These are phyloP conservation scores for Scopulariopsis brevicaulis DNA, from an alignment of 2,329 filamentous ascomycete species.

Conservation along the genomic window DNA sequence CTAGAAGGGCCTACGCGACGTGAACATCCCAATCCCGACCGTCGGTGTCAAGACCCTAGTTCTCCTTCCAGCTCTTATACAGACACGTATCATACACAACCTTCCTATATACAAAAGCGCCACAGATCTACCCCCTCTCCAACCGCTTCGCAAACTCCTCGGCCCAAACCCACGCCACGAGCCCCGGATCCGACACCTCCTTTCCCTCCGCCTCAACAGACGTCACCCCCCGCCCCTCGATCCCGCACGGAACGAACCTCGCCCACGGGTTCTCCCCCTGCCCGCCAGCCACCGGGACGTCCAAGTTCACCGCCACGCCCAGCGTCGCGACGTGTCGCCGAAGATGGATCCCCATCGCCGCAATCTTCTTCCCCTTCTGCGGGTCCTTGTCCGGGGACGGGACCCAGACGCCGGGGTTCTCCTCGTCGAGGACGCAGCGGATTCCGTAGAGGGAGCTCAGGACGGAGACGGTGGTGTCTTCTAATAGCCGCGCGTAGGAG, in stretches of 20 bases:
- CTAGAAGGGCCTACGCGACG: too few species aligned
- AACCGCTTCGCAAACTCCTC: constrained; percentile 35
- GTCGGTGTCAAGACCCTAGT: background rate
- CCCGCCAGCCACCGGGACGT: constrained; percentile 37
- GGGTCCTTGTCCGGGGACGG: constrained; percentile 10
- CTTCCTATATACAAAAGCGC: background rate
- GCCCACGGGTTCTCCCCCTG: constrained; percentile 38
- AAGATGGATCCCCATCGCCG: constrained; percentile 85
- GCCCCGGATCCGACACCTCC: background rate
- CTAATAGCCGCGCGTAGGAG: constrained; percentile 67
- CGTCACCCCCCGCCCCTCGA: constrained; percentile 71
- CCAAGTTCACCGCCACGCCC: constrained; percentile 73
- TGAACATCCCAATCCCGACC: too few species aligned
- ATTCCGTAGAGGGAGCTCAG: constrained; percentile 48
- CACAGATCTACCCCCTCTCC: constrained; percentile 25
- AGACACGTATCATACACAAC: background rate
- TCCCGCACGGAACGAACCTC: constrained; percentile 81
- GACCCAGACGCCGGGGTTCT: constrained; percentile 81
- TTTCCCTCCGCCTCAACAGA: constrained; percentile 49
- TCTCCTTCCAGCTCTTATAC: background rate
- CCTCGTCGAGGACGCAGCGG: constrained; percentile 44
- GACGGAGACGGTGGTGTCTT: constrained; percentile 60
- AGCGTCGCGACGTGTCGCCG: constrained; percentile 73
- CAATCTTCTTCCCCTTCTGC: constrained; percentile 57
- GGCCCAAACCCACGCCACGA: background rate